These are phyloP conservation scores for Microdochium bolleyi DNA, from an alignment of 2,329 filamentous ascomycete species.

Conservation along the genomic window DNA sequence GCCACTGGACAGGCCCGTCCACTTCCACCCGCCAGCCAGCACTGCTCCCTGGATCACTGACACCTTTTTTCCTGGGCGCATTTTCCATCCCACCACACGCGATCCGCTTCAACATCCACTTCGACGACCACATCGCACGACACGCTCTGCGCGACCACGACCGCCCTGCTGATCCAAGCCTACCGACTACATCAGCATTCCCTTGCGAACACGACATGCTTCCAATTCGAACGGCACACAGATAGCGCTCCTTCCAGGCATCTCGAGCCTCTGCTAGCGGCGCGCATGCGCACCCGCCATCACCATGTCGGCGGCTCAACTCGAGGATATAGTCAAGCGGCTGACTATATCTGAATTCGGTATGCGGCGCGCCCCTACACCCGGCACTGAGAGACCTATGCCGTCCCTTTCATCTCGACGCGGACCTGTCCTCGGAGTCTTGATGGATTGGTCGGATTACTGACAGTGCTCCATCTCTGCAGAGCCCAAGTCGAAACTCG, in stretches of 20 bases:
- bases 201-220: not conserved
- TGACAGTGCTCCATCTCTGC: not conserved
- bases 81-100: no score
- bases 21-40: no score
- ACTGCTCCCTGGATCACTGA: no score
- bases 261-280: not conserved
- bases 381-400: not conserved
- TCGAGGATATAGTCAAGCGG: constrained; percentile 57
- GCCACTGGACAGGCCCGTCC: no score
- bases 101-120: no score
- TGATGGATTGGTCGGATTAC: not conserved
- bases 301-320: constrained; percentile 51
- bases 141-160: not conserved
- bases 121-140: not conserved
- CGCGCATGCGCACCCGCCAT: constrained; percentile 27
- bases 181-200: not conserved
- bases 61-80: no score
- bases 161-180: not conserved
- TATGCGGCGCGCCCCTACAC: constrained; percentile 22
- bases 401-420: constrained; percentile 6
- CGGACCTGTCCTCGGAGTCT: not conserved
- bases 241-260: not conserved
- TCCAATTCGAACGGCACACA: not conserved
- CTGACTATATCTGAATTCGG: constrained; percentile 48
- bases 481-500: constrained; percentile 79